phyloP scores from a whole-genome alignment of 2,329 filamentous ascomycete species.

The Ophiostoma montium region DNA sequence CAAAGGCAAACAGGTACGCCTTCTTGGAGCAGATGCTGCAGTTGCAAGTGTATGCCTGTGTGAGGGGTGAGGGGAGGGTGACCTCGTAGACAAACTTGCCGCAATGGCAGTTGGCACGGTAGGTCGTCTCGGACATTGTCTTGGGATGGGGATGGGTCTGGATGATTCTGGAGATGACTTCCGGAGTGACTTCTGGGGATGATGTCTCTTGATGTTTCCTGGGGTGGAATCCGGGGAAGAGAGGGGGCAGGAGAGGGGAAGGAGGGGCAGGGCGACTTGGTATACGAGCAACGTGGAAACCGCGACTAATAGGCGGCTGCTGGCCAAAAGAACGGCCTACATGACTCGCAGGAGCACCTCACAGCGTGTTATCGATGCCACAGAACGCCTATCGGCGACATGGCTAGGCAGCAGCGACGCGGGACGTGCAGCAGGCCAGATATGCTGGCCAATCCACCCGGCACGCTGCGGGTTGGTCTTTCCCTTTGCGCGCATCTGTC shows the following conservation, averaged over 20 bases:
- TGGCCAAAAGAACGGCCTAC: too few relatives aligned
- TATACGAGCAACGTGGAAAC: too few relatives aligned
- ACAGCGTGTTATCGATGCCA: not conserved
- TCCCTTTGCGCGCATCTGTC: not conserved
- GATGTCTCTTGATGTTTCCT: too few relatives aligned
- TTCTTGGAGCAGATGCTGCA: constrained; percentile 51
- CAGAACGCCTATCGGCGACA: not conserved
- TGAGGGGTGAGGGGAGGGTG: constrained; percentile 39
- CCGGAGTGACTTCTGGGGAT: too few relatives aligned
- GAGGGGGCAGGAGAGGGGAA: not conserved
- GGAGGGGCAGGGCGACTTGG: too few relatives aligned
- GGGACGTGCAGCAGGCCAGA: too few relatives aligned
- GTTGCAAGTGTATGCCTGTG: constrained; percentile 42
- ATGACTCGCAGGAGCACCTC: too few relatives aligned
- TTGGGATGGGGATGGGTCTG: not conserved
- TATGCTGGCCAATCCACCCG: too few relatives aligned
- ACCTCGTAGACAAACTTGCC: constrained; percentile 37
- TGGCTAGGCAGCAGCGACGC: too few relatives aligned
- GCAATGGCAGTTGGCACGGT: constrained; percentile 46
- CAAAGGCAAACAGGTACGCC: constrained; percentile 27
- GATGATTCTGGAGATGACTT: not conserved
- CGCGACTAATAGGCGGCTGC: too few relatives aligned
- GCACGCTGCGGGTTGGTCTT: not conserved
- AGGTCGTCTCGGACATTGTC: constrained; percentile 19
- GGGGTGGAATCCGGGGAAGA: not conserved